Conservation (phyloP, 352 stramenopile genomes). For the Chrysophaeum taylorii region DNA sequence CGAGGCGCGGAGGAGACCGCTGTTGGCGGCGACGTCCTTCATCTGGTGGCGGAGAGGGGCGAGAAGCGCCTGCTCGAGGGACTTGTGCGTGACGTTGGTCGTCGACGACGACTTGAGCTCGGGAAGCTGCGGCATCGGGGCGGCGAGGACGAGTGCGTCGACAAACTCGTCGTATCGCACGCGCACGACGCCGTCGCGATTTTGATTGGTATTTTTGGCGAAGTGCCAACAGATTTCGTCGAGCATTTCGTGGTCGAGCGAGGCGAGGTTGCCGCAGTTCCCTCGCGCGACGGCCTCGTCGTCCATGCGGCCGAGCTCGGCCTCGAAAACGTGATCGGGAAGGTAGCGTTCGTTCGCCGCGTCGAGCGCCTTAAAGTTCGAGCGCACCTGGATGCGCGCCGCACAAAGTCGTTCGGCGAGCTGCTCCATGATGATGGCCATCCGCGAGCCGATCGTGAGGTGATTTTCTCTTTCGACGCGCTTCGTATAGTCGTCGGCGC, state of each 20-base stretch:
- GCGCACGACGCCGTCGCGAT: background rate
- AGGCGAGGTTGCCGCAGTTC: background rate
- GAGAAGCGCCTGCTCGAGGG: conserved; percentile 17
- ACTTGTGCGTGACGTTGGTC: background rate
- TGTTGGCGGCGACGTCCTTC: background rate
- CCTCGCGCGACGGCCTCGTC: too few relatives aligned
- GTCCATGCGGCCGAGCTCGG: conserved; percentile 14
- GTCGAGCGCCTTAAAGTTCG: conserved; percentile 11
- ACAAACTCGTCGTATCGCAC: conserved; percentile 24
- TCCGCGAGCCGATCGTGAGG: background rate
- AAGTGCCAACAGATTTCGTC: conserved; percentile 20
- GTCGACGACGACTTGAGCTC: conserved; percentile 6
- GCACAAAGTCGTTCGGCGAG: conserved; percentile 18
- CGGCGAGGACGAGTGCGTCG: conserved; percentile 19
- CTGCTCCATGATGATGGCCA: conserved; percentile 7
- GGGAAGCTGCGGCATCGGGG: conserved; percentile 7
- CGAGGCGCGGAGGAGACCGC: background rate
- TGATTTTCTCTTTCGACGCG: conserved; percentile 20
- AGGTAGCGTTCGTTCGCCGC: background rate
- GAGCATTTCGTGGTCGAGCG: conserved; percentile 16
- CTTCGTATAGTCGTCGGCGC: conserved; percentile 23
- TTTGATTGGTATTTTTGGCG: too few relatives aligned
- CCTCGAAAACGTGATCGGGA: conserved; percentile 8
- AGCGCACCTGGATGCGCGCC: conserved; percentile 18
- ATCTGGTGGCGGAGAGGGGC: conserved; percentile 17